Conservation (phyloP, 129 eudicot genomes). For the Saussurea involucrata region DNA sequence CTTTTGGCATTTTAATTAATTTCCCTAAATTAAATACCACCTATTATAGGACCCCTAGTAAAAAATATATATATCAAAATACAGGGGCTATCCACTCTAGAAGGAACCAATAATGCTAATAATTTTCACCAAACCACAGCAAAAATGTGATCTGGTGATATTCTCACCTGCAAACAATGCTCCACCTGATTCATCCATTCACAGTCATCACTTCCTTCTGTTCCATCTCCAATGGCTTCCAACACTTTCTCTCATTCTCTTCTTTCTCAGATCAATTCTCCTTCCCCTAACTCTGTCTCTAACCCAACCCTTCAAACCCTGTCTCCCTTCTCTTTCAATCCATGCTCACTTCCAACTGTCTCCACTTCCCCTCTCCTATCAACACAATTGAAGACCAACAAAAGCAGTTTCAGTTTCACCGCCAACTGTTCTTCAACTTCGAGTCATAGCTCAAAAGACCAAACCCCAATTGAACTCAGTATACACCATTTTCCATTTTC, state of each 20-base stretch:
- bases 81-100: too few species aligned
- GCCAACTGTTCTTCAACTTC: conserved; percentile 36
- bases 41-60: too few species aligned
- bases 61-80: too few species aligned
- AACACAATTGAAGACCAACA: conserved; percentile 31
- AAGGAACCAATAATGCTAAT: too few species aligned
- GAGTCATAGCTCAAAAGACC: conserved; percentile 16
- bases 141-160: neutral
- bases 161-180: neutral
- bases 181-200: neutral
- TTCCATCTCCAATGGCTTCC: conserved; percentile 67
- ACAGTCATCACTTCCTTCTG: neutral
- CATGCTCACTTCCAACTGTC: neutral
- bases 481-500: conserved; percentile 22
- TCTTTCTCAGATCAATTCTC: conserved; percentile 33
- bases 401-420: conserved; percentile 19
- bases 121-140: too few species aligned
- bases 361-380: conserved; percentile 38
- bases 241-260: conserved; percentile 44
- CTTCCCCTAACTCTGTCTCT: conserved; percentile 16
- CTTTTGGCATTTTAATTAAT: too few species aligned
- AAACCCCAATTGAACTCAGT: conserved; percentile 68
- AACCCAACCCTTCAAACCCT: conserved; percentile 17
- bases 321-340: conserved; percentile 13
- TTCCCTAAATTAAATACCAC: too few species aligned